phyloP scores from a whole-genome alignment of 148 eudicot species.

The Rhododendron griersonianum region DNA sequence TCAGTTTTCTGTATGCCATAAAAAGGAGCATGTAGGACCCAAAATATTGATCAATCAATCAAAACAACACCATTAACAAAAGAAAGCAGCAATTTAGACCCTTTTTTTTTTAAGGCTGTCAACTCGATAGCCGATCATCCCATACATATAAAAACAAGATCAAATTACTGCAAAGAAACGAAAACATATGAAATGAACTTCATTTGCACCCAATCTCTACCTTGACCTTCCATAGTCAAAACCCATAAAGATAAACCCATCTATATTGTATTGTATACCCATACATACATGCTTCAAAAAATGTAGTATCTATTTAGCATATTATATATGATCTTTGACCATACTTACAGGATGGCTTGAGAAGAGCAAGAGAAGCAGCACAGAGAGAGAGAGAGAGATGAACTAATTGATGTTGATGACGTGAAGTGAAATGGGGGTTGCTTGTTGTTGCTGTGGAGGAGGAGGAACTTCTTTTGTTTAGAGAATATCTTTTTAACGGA shows the following conservation, averaged over 20 bases:
- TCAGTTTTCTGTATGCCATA: neutral
- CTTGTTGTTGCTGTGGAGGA: neutral
- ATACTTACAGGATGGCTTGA: neutral
- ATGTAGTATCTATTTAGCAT: neutral
- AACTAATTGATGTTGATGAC: neutral
- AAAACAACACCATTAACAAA: neutral
- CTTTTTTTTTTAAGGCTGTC: no score
- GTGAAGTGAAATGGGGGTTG: neutral
- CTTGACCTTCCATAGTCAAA: neutral
- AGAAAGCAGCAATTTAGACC: neutral
- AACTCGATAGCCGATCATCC: no score
- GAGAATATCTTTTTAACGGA: no score
- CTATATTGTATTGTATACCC: neutral
- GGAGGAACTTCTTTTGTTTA: no score
- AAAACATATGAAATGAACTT: neutral
- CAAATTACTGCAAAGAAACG: no score
- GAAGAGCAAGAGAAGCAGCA: neutral
- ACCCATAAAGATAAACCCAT: neutral
- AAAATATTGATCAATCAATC: neutral
- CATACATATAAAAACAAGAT: no score
- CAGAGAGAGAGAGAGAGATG: neutral
- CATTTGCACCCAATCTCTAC: neutral
- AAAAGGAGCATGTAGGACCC: constrained; percentile 6
- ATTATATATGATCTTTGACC: neutral
- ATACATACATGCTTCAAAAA: neutral